Base-by-base conservation (phyloP, 805 yeast species). In the Saccharomyces paradoxus region DNA sequence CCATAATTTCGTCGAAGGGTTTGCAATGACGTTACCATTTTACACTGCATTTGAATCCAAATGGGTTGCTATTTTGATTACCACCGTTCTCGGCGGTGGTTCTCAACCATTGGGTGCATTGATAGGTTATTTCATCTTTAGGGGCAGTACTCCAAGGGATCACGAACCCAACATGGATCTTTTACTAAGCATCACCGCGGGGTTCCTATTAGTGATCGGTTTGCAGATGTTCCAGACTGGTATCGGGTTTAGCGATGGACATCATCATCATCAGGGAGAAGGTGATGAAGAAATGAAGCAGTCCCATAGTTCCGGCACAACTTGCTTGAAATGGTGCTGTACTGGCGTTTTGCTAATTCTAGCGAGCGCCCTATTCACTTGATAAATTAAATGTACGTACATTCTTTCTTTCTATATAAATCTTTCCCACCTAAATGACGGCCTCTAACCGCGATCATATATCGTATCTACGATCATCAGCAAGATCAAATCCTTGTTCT, bases 1-100 rank as follows among this genome's bases (percentile, higher is more conserved):
- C 29, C 99, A 92, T 72, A 94, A 94, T 69, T 84, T 89, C 60
- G 85, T 91, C 24, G 99, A 92, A 68, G 99, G 98, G 0, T 90
- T 94, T 67, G 82, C 94, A 14, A 91, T 92, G 87, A 89, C 96
- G 13, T 75, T 91, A 49, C 98, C 98, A 0, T 74, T 92, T 31
- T 94, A 86, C 66, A 80, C 91, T 51, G 89, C 95, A 8, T 75
- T 92, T 58, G 74, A 80, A 47, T 77, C 81, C 1, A 74, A 88
- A 48, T 62, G 71, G 28, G 77, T 80, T 59, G 96, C 97, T 0
- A 72, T 89, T 10, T 58, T 77, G 0, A 78, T 86, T 7, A 79
- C 91, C 14, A 82, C 87, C 1, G 53, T 84, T 0, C 71, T 92
- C 17, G 97, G 97, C 3, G 91, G 92, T 0, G 75, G 82, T 1